phyloP scores from a whole-genome alignment of 2,329 filamentous ascomycete genomes.

The Alternaria atra region DNA sequence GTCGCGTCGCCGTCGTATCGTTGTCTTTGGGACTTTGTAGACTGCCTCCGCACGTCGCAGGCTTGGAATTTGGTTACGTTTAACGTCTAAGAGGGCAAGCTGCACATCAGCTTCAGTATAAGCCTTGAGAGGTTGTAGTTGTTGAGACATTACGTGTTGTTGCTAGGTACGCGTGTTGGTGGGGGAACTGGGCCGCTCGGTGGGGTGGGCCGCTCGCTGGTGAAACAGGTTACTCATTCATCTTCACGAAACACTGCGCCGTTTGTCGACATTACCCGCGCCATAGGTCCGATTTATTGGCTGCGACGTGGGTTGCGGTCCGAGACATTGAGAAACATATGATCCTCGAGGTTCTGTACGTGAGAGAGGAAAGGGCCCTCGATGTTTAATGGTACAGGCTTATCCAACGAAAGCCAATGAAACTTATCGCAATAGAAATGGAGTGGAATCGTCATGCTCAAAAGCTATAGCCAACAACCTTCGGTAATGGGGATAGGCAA shows the following conservation, averaged over 20 bases:
- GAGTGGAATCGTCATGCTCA: background rate
- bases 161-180: no score
- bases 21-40: no score
- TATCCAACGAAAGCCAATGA: no score
- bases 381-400: background rate
- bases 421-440: background rate
- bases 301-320: background rate
- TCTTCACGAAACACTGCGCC: background rate
- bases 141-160: no score
- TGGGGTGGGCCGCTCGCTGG: no score
- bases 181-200: no score
- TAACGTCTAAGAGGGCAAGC: no score
- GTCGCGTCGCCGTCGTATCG: no score
- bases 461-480: background rate
- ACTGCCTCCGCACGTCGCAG: no score
- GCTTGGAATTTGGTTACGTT: no score
- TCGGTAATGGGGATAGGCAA: background rate
- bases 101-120: no score
- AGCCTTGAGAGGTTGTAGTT: no score
- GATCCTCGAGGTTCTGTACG: background rate
- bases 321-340: background rate
- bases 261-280: background rate
- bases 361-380: background rate
- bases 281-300: background rate
- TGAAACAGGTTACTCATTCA: background rate